Conservation (phyloP, 163 green algal genomes). For the Smithsoniella earleae region DNA sequence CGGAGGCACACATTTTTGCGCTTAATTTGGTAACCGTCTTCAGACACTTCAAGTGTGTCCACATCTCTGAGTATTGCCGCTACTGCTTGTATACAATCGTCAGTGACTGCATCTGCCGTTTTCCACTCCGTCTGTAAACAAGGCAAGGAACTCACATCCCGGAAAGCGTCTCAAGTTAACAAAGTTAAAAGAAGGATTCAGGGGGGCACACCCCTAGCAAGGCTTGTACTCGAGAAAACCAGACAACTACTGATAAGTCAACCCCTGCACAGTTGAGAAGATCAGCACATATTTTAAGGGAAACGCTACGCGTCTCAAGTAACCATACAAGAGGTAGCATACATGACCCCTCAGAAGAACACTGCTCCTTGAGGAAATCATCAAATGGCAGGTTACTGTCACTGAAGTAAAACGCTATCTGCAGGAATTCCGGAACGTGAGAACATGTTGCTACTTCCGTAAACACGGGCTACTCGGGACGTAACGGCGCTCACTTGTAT, state of each 20-base stretch:
- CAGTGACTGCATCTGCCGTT: slow-evolving; percentile 1
- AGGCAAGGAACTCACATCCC: slow-evolving; percentile 1
- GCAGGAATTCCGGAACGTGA: slow-evolving; percentile 23
- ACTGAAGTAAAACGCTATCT: slow-evolving; percentile 98
- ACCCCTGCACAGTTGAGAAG: slow-evolving; percentile 41
- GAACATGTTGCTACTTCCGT: background rate
- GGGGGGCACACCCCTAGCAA: slow-evolving; percentile 42
- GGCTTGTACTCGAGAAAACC: slow-evolving; percentile 52
- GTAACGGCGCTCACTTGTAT: no score
- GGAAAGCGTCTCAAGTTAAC: no score
- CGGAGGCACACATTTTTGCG: slow-evolving; percentile 4
- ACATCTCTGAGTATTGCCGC: background rate
- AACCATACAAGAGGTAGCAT: background rate
- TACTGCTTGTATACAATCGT: slow-evolving; percentile 1
- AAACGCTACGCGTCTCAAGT: background rate
- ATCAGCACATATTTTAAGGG: background rate
- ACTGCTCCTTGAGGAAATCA: slow-evolving; percentile 73
- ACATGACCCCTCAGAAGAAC: slow-evolving; percentile 44
- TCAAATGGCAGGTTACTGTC: slow-evolving; percentile 94
- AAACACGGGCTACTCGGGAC: no score
- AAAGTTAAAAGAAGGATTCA: background rate
- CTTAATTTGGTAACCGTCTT: slow-evolving; percentile 17
- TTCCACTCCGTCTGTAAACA: slow-evolving; percentile 8
- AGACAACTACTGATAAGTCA: slow-evolving; percentile 45
- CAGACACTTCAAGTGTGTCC: slow-evolving; percentile 20